Base-by-base conservation (phyloP, 495 filamentous ascomycete species). In the Pyrenula aspistea region DNA sequence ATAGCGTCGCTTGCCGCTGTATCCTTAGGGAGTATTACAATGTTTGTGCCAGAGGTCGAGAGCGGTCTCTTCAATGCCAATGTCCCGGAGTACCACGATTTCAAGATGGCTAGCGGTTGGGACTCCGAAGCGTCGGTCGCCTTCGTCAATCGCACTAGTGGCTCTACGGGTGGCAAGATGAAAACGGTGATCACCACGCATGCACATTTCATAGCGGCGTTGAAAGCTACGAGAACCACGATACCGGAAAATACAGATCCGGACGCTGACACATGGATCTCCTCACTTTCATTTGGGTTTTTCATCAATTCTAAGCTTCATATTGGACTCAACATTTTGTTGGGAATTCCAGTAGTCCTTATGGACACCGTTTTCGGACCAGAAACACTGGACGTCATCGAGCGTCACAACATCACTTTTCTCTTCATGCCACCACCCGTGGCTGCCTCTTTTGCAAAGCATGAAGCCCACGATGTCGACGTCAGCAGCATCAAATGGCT, bases 291-390 rank as follows among this genome's bases (percentile, higher is more conserved):
- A n/a, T 55, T 65, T 10, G 63, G 59, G 12, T 65, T 61, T 51
- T 60, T 60, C 42, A 65, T 65, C 55, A 65, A 65, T 55, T 61
- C 61, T 1, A 65, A 63, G 47, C 59, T 63, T 22, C 57, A 60
- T 51, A 60, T 65, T 42, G 57, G 61, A 2, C 56, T 63, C 2
- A 65, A 65, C 49, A 59, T 65, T 25, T 51, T 63, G 0, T 55
- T 65, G 2, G 63, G 63, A 24, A 63, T 65, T 19, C 63, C 63
- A 10, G 63, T 65, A 2, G 54, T 65, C 8, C 57, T 65, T 10
- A 57, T 61, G 54, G 20, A 51, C 10, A 53, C 53, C 20, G 23
- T 53, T 20, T 55, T 65, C 24, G 59, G 61, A 47, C 53, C 61
- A 47, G 23, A 47, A 12, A 58, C 59, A 11, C 52, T 63, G n/a